Conservation (phyloP, 2,329 filamentous ascomycete species). For the Xylaria digitata region DNA sequence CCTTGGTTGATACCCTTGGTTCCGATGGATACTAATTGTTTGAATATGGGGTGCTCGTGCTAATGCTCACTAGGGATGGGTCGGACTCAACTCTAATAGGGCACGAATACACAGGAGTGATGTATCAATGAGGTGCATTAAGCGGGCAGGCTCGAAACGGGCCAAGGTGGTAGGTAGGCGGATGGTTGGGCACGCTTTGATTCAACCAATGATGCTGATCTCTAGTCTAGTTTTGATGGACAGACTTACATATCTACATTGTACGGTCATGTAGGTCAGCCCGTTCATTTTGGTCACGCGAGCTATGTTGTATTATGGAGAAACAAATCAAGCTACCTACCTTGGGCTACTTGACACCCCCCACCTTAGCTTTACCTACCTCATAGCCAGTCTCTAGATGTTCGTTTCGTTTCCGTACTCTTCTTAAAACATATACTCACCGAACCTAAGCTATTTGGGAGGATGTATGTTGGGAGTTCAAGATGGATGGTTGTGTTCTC, state of each 20-base stretch:
- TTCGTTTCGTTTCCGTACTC: no score
- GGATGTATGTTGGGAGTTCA: no score
- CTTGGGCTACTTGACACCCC: neutral
- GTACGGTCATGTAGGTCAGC: neutral
- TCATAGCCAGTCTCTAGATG: no score
- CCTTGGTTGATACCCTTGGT: constrained; percentile 44
- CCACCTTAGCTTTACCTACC: neutral
- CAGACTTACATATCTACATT: neutral
- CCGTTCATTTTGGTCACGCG: constrained; percentile 11
- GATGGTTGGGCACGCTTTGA: constrained; percentile 1
- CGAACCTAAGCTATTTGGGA: no score
- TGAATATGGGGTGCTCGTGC: constrained; percentile 1
- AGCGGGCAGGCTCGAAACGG: neutral
- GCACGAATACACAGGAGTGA: neutral
- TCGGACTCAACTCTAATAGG: constrained; percentile 23
- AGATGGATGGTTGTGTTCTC: no score
- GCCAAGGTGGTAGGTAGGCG: neutral
- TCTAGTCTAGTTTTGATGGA: neutral
- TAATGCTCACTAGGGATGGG: constrained; percentile 20
- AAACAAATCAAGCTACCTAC: neutral
- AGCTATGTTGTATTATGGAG: neutral
- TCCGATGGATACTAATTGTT: constrained; percentile 18
- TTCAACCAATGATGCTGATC: neutral
- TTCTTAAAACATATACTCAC: no score
- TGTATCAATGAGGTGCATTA: constrained; percentile 23